Evolutionary conservation across 257 asterid genomes (phyloP), one percentile per base, ranked within the genome.

Genomic region (Penstemon eatonii): DNA sequence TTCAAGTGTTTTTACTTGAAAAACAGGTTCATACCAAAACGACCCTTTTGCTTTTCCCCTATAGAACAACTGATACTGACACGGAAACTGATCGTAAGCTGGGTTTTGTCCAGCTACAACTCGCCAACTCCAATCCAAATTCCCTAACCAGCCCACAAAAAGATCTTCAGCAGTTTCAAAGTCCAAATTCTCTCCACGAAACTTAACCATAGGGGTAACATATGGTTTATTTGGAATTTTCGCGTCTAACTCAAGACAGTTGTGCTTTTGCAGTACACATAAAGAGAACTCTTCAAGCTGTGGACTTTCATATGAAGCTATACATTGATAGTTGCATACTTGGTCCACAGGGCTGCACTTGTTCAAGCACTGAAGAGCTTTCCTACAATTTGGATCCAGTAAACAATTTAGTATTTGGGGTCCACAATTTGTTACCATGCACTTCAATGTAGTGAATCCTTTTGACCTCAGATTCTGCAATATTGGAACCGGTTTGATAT

Each of bases 81-180:
- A 93, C 9, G 98, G 98, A 51, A 90, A 93, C 74, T 90, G 97
- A 75, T 93, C 98, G 62, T 93, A 93, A 18, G 98, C 97, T 0
- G 97, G 98, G 83, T 93, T 93, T 70, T 93, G 97, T 47, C 98
- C 98, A 0, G 96, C 93, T 46, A 88, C 94, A 18, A 93, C 97
- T 1, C 96, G 87, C 98, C 98, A 93, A 74, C 98, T 90, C 97
- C 97, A 93, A 1, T 85, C 89, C 73, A 84, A 75, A 33, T 60
- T 75, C 68, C 97, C 95, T 63, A 88, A 78, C 97, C 96, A 93
- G 8, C 96, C 98, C 58, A 90, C 89, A 5, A 93, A 86, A 55
- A 90, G 89, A 81, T 93, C 98, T 82, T 93, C 98, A 0, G 94
- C 96, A n/a, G 73, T 82, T 56, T 86, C 97, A 49, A 86, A 81